phyloP scores from a whole-genome alignment of 2,329 filamentous ascomycete species.

The Arthrobotrys sphaeroides region DNA sequence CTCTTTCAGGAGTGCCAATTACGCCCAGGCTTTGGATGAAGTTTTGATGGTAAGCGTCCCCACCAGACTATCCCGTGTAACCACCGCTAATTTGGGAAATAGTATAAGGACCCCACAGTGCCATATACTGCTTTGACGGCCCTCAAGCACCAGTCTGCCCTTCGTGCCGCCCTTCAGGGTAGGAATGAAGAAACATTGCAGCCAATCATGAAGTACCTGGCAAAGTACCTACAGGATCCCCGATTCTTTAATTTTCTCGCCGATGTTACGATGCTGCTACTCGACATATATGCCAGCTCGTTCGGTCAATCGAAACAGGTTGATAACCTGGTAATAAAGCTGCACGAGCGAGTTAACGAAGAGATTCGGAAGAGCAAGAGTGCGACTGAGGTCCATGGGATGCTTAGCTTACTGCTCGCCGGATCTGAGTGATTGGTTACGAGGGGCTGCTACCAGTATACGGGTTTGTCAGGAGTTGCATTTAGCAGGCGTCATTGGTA shows the following conservation, averaged over 20 bases:
- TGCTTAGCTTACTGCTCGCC: constrained; percentile 81
- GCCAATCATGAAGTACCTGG: constrained; percentile 84
- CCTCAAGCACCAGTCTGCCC: constrained; percentile 84
- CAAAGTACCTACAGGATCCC: constrained; percentile 81
- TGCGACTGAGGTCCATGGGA: constrained; percentile 82
- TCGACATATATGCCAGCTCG: constrained; percentile 84
- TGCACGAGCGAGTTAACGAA: constrained; percentile 75
- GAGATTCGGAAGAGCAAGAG: constrained; percentile 86
- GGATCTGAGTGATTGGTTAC: constrained; percentile 55
- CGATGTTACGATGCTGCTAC: constrained; percentile 79
- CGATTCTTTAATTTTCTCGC: constrained; percentile 82
- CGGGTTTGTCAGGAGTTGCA: constrained; percentile 30
- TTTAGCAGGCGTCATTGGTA: constrained; percentile 43
- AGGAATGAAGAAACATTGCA: constrained; percentile 83
- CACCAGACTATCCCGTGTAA: background rate
- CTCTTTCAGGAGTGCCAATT: constrained; percentile 80
- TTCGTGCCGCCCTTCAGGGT: constrained; percentile 79
- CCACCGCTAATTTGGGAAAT: background rate
- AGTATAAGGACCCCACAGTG: constrained; percentile 53
- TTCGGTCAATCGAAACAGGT: constrained; percentile 78
- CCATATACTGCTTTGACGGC: constrained; percentile 82
- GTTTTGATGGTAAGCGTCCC: constrained; percentile 66
- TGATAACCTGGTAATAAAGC: constrained; percentile 72
- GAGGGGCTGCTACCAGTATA: background rate
- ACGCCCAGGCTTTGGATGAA: constrained; percentile 78